Conservation (phyloP, 257 asterid species). For the Solanum paucissectum region DNA sequence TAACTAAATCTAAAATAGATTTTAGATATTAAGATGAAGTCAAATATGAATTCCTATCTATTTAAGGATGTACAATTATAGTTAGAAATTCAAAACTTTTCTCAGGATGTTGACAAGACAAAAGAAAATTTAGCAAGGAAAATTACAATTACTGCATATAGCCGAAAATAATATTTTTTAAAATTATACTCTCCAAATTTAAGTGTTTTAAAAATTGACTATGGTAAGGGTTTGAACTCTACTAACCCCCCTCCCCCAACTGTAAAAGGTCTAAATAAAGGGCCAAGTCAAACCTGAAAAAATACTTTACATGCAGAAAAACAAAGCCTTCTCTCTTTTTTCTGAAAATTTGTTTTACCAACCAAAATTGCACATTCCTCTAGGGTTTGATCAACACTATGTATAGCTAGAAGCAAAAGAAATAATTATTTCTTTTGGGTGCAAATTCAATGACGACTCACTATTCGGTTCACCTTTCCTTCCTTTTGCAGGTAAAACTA, state of each 20-base stretch:
- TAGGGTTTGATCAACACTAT: not conserved
- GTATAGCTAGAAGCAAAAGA: not conserved
- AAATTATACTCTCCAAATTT: not conserved
- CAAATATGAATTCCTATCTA: not conserved
- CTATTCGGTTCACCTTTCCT: not conserved
- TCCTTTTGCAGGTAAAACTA: not conserved
- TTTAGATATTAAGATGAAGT: not conserved
- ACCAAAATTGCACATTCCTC: not conserved
- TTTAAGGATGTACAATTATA: not conserved
- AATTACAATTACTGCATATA: not conserved
- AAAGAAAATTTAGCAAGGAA: not conserved
- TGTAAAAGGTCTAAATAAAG: not conserved
- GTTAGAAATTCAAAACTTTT: not conserved
- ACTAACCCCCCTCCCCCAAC: not conserved
- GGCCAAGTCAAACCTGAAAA: conserved; percentile 15
- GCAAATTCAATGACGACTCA: not conserved
- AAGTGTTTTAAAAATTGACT: conserved; percentile 21
- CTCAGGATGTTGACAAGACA: not conserved
- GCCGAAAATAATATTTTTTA: not conserved
- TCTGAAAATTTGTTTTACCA: not conserved
- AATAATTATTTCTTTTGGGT: not conserved
- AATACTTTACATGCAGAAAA: not conserved
- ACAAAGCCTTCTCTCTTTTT: not conserved
- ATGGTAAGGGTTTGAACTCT: not conserved
- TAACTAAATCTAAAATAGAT: not conserved